Evolutionary conservation across 108 stramenopile species (phyloP).

Genomic region (Skeletonema potamos): DNA sequence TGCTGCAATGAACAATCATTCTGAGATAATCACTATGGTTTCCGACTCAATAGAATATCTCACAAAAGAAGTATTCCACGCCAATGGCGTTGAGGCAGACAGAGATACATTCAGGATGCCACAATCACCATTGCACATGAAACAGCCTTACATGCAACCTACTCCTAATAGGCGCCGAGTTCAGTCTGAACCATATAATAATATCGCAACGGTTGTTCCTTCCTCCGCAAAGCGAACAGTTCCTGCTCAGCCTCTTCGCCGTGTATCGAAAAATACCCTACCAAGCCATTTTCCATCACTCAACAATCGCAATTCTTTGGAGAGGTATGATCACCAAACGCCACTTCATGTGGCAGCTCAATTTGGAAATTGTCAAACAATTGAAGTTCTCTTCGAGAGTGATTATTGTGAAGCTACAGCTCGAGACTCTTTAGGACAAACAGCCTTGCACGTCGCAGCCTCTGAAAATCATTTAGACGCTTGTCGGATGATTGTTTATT

Average conservation of each 20-base stretch:
- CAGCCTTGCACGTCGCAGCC: constrained; percentile 35
- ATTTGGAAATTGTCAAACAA: constrained; percentile 15
- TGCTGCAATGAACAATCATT: constrained; percentile 23
- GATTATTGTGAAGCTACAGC: constrained; percentile 16
- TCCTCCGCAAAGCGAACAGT: background rate
- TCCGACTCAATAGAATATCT: constrained; percentile 11
- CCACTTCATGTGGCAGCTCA: constrained; percentile 42
- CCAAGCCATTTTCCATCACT: constrained; percentile 23
- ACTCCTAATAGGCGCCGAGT: background rate
- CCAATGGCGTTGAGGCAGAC: background rate
- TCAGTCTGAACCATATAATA: background rate
- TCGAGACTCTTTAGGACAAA: constrained; percentile 35
- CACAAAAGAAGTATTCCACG: background rate
- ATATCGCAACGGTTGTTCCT: background rate
- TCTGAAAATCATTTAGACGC: constrained; percentile 9
- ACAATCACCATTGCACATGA: background rate
- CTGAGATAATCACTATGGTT: constrained; percentile 13
- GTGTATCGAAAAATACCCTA: background rate
- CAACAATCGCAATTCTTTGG: constrained; percentile 20
- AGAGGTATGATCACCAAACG: constrained; percentile 30
- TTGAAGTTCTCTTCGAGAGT: constrained; percentile 30
- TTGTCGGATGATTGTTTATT: constrained; percentile 15
- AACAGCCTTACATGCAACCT: background rate
- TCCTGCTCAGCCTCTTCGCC: background rate
- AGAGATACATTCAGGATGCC: background rate